These are phyloP conservation scores for Boeremia exigua DNA, from an alignment of 2,329 filamentous ascomycete genomes.

Conservation along the genomic window DNA sequence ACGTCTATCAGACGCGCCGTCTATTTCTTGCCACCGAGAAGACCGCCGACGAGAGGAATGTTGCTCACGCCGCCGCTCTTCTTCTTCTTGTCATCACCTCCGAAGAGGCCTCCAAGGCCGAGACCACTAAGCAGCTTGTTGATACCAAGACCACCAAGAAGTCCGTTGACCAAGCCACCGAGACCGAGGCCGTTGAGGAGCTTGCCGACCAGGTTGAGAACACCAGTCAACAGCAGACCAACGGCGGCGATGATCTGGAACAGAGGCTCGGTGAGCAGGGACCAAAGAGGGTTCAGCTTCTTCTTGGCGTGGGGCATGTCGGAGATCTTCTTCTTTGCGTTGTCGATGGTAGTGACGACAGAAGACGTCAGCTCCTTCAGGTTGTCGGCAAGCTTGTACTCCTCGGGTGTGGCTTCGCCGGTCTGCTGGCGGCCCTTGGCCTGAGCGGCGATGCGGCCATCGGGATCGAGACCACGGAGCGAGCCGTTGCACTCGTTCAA, in stretches of 20 bases:
- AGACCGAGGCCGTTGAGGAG: constrained; percentile 82
- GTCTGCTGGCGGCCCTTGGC: constrained; percentile 81
- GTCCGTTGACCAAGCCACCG: constrained; percentile 77
- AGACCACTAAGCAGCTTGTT: constrained; percentile 76
- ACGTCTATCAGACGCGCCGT: constrained; percentile 7
- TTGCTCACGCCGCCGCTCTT: constrained; percentile 51
- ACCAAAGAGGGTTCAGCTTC: constrained; percentile 90
- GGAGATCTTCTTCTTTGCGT: constrained; percentile 84
- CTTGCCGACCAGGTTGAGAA: constrained; percentile 82
- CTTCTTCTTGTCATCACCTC: constrained; percentile 63
- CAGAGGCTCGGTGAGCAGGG: constrained; percentile 79
- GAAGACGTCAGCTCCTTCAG: constrained; percentile 85
- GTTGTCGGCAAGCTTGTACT: constrained; percentile 81
- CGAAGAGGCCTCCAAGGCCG: constrained; percentile 64
- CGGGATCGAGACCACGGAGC: constrained; percentile 86
- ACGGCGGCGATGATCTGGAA: constrained; percentile 93
- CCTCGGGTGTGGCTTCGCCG: constrained; percentile 79
- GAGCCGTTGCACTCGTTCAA: constrained; percentile 85
- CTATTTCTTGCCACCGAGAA: constrained; percentile 53
- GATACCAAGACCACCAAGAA: constrained; percentile 78
- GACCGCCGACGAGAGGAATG: constrained; percentile 56
- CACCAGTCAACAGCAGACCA: constrained; percentile 79
- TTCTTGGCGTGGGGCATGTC: constrained; percentile 96
- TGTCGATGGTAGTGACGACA: constrained; percentile 83
- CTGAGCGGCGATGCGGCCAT: constrained; percentile 81